Evolutionary conservation across 2,329 filamentous ascomycete genomes (phyloP).

Genomic region (Metarhizium guizhouense): DNA sequence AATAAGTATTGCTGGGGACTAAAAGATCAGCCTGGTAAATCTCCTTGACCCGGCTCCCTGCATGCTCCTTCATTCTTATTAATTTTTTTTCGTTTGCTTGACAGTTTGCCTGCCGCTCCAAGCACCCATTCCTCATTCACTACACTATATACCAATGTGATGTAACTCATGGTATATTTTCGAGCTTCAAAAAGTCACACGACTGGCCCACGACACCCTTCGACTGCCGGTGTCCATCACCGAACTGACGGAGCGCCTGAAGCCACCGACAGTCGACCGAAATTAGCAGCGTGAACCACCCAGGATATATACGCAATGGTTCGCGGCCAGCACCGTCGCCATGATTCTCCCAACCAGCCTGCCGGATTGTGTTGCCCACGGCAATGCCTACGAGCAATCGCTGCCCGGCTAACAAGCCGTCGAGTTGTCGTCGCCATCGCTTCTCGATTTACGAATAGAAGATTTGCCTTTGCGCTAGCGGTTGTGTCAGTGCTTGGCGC

Average conservation of each 20-base stretch:
- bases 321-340: neutral
- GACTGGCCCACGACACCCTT: neutral
- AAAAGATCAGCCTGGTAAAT: neutral
- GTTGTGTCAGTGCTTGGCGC: constrained; percentile 17
- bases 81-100: neutral
- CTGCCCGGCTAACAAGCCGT: neutral
- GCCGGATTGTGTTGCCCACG: neutral
- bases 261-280: neutral
- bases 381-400: neutral
- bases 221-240: neutral
- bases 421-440: neutral
- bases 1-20: no score
- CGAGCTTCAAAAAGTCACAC: neutral
- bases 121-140: neutral
- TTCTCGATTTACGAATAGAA: constrained; percentile 15
- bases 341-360: neutral
- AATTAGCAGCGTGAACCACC: neutral
- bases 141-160: neutral
- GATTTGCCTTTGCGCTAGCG: constrained; percentile 20
- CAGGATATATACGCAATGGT: neutral
- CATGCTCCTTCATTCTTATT: neutral
- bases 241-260: neutral
- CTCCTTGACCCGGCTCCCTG: neutral
- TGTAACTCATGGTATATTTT: neutral
- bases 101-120: neutral